Base-by-base conservation (phyloP, 2,329 filamentous ascomycete species). In the Fusarium denticulatum region DNA sequence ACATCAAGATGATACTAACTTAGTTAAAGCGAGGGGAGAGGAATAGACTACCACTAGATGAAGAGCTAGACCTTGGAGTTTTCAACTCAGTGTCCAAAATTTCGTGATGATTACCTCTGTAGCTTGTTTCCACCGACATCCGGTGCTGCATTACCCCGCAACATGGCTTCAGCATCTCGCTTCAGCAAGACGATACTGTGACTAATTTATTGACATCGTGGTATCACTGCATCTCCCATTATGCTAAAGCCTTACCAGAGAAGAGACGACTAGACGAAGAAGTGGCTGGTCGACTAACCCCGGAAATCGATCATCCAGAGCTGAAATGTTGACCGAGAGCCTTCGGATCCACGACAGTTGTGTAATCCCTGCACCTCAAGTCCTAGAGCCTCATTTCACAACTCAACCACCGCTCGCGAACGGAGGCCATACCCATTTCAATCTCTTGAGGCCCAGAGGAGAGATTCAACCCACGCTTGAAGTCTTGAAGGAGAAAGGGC, bases 51-150 rank as follows among this genome's bases (percentile, higher is more conserved):
- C 28, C 14, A 3, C 24, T 22, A 37, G 14, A 28, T 14, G 6
- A 2, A 0, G 26, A 22, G 10, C 3, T 53, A 22, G n/a, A 10
- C 14, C 14, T 53, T 22, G 0, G 0, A 39, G 14, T 5, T 18
- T 11, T 18, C 20, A 28, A 28, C 24, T 55, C 24, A 30, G 34
- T 14, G 20, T n/a, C 34, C 50, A n/a, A 30, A 18, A 40, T 24
- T 7, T 11, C 2, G 14, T 16, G 18, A 40, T n/a, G 5, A 30
- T 16, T 16, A 18, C 14, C 50, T 24, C 24, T 55, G 50, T 28
- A 28, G 10, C 36, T 5, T 37, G 36, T 10, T 20, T 37, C 34
- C 50, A 28, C 50, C 50, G 24, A 55, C 34, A 55, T 40, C 50
- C 34, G 50, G 20, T 40, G n/a, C 50, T 55, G 24, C 24, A 28